These are phyloP conservation scores for Corylus americana DNA, from an alignment of 306 rosid species.

Conservation along the genomic window DNA sequence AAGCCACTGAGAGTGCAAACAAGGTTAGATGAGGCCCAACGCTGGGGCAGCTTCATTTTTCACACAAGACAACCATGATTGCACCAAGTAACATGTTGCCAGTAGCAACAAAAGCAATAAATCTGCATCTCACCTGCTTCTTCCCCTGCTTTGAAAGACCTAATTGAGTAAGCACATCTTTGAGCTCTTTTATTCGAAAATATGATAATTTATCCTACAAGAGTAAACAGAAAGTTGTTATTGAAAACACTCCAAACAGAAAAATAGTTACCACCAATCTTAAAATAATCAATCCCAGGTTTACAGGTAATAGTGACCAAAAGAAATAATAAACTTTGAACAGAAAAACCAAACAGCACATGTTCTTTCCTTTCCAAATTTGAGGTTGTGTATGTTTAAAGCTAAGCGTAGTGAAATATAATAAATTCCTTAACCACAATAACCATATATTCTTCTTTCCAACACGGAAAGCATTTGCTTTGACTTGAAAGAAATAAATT, in stretches of 20 bases:
- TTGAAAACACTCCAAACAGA: not conserved
- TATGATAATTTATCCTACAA: conserved; percentile 78
- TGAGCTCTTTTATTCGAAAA: conserved; percentile 94
- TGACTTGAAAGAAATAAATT: not conserved
- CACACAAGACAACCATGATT: not conserved
- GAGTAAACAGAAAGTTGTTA: not conserved
- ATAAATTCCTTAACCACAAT: not conserved
- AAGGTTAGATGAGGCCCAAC: conserved; percentile 4
- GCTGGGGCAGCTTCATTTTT: conserved; percentile 9
- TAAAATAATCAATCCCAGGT: not conserved
- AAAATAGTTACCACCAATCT: not conserved
- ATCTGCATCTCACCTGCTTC: conserved; percentile 75
- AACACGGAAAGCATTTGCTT: not conserved
- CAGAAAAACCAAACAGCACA: not conserved
- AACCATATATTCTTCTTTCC: not conserved
- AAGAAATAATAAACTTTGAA: not conserved
- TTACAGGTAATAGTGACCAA: not conserved
- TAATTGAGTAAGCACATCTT: conserved; percentile 85
- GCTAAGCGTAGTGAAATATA: not conserved
- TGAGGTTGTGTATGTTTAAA: not conserved
- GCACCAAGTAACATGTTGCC: conserved; percentile 10
- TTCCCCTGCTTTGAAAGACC: conserved; percentile 97
- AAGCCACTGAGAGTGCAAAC: not conserved
- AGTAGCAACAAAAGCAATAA: conserved; percentile 19
- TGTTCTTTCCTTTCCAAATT: not conserved